A percentile compares a stretch with the other conserved stretches of the same genome.
These are phyloP conservation scores for Ophiocytium majus DNA, from an alignment of 352 stramenopile species.

Conservation along the genomic window DNA sequence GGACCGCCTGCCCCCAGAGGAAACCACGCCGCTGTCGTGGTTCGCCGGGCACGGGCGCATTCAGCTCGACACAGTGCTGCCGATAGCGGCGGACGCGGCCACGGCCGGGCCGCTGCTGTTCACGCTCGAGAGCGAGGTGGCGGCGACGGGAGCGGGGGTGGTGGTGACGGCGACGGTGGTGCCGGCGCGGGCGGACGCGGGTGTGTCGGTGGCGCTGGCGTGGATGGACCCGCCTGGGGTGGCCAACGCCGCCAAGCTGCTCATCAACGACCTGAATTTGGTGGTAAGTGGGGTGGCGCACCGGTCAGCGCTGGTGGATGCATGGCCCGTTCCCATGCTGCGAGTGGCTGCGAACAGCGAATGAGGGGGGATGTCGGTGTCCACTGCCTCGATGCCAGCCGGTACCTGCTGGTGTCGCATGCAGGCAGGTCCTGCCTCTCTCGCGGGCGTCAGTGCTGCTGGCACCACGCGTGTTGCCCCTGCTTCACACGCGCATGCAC, in stretches of 20 bases:
- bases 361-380: too few relatives aligned
- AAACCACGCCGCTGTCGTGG: neutral
- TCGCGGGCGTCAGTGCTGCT: too few relatives aligned
- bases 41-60: slow-evolving; percentile 67
- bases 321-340: too few relatives aligned
- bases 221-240: slow-evolving; percentile 54
- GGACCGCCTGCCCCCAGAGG: neutral
- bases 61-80: slow-evolving; percentile 39
- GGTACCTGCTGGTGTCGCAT: too few relatives aligned
- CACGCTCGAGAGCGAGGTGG: neutral
- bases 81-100: neutral
- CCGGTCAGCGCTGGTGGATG: too few relatives aligned
- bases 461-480: too few relatives aligned
- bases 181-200: neutral
- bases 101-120: neutral
- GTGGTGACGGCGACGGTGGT: neutral
- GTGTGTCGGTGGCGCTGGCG: slow-evolving; percentile 50
- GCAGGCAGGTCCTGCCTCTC: too few relatives aligned
- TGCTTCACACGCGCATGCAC: too few relatives aligned
- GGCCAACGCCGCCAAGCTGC: slow-evolving; percentile 30
- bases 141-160: slow-evolving; percentile 18
- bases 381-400: too few relatives aligned
- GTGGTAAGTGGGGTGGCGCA: slow-evolving; percentile 8
- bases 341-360: too few relatives aligned
- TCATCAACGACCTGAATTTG: slow-evolving; percentile 57